Base-by-base conservation (phyloP, 164 flowering plant species). In the Nymphaea thermarum region DNA sequence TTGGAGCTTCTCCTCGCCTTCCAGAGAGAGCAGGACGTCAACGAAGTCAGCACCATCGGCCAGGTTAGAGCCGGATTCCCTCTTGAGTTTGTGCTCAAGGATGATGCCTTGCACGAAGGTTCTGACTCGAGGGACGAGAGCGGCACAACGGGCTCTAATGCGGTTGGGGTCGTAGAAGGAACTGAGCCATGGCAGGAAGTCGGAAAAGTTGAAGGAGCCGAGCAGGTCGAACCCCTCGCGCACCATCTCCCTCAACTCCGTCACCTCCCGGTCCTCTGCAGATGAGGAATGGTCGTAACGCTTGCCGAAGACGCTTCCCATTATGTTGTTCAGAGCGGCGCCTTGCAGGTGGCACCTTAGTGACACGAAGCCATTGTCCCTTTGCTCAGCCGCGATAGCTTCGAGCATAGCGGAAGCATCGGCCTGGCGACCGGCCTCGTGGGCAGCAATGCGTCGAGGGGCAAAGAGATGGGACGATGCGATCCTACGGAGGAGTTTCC, bases 131-230 rank as follows among this genome's bases (percentile, higher is more conserved):
- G 88, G 84, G 10, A 84, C 92, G 3, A 90, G 84, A 2, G 44
- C 66, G 0, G 65, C n/a, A 73, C 89, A 84, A 0, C 94, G 80
- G 15, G 77, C 60, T 1, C 57, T 43, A 14, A 88, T 71, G 5
- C 76, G 67, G 11, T 36, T 64, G 0, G 87, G 89, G 64, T 90
- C 94, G 66, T 80, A 82, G 1, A 88, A 73, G 43, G 65, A 74
- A 14, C 72, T 72, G 68, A 90, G 67, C 89, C 86, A 83, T 3
- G 92, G 87, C 3, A 90, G 64, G 71, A 81, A 72, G 73, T 90
- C 97, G 10, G 85, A 80, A 89, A 86, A 90, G 71, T 90, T 90
- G 65, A 90, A 85, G 8, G 83, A 81, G 4, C 96, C 96, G 71
- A 90, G 72, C 0, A 90, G 82, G 78, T 90, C 97, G 66, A 78